Evolutionary conservation across 2,329 filamentous ascomycete species (phyloP).

Genomic region (Xylariales sp.): DNA sequence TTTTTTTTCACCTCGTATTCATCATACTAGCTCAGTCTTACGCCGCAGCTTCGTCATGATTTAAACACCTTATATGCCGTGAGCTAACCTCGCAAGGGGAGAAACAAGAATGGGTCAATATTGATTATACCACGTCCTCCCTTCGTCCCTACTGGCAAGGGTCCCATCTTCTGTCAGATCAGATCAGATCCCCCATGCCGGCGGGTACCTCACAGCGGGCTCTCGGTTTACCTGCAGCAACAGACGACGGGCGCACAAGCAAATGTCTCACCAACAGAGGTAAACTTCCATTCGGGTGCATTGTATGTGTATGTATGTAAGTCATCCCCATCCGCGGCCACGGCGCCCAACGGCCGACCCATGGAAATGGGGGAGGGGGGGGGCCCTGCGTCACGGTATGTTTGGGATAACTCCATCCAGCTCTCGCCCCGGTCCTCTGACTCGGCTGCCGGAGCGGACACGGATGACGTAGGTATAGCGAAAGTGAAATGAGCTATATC

Average conservation of each 20-base stretch:
- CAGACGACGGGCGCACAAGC: too few species aligned
- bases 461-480: constrained; percentile 22
- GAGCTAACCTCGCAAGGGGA: not conserved
- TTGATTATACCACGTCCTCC: not conserved
- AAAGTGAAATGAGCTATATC: too few species aligned
- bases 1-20: constrained; percentile 15
- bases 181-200: not conserved
- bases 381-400: constrained; percentile 7
- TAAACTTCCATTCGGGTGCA: not conserved
- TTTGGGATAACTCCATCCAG: not conserved
- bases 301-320: not conserved
- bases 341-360: constrained; percentile 7
- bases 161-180: too few species aligned
- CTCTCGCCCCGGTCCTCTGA: not conserved
- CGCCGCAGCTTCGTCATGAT: not conserved
- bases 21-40: not conserved
- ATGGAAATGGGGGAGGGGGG: not conserved
- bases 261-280: too few species aligned
- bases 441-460: constrained; percentile 5
- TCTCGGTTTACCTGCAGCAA: too few species aligned
- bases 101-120: not conserved
- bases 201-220: not conserved
- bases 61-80: not conserved
- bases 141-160: too few species aligned
- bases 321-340: not conserved